phyloP scores from a whole-genome alignment of 2,329 filamentous ascomycete species.

The Aureobasidium sp. region DNA sequence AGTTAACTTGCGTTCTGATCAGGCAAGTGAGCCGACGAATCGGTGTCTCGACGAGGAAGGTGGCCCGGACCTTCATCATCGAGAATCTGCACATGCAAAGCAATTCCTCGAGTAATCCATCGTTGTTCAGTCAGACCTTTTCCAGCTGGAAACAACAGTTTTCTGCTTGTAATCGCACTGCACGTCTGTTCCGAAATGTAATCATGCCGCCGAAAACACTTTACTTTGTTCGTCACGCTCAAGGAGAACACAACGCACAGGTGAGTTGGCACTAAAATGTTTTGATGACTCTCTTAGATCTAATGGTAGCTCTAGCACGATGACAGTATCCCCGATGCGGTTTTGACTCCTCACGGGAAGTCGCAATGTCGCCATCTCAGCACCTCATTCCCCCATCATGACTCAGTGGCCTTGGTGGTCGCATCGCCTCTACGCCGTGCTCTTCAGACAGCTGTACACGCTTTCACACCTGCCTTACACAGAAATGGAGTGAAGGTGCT shows the following conservation, averaged over 20 bases:
- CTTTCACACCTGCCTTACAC: constrained; percentile 54
- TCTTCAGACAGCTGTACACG: constrained; percentile 64
- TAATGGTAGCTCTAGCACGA: constrained; percentile 41
- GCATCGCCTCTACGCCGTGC: constrained; percentile 75
- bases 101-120: not conserved
- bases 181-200: not conserved
- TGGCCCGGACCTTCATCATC: not conserved
- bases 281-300: constrained; percentile 21
- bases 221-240: constrained; percentile 63
- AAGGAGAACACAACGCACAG: constrained; percentile 63
- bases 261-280: not conserved
- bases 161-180: not conserved
- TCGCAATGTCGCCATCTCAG: constrained; percentile 62
- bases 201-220: constrained; percentile 34
- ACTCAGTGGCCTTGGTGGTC: constrained; percentile 59
- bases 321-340: constrained; percentile 64
- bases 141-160: not conserved
- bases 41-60: not conserved
- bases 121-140: not conserved
- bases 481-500: constrained; percentile 46
- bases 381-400: constrained; percentile 50
- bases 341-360: constrained; percentile 65
- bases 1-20: no score
- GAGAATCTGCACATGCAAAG: not conserved
- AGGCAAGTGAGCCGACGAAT: no score